Percentiles rank a stretch among this genome's conserved stretches.
phyloP scores from a whole-genome alignment of 805 yeast species.

The Candida adriatica region DNA sequence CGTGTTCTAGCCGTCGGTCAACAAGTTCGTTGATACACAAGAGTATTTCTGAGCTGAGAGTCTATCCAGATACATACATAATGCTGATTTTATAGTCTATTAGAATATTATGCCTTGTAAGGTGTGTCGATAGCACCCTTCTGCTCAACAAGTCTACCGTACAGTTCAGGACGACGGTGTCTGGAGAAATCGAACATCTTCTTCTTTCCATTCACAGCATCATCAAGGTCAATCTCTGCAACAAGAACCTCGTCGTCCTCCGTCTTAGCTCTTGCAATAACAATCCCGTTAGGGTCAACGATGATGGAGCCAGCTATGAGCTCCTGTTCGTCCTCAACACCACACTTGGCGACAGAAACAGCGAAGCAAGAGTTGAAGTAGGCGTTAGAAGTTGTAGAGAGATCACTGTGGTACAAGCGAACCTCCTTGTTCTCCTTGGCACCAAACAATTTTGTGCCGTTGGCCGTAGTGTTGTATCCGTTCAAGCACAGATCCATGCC shows the following conservation, averaged over 20 bases:
- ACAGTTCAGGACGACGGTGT: constrained; percentile 32
- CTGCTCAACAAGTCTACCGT: constrained; percentile 23
- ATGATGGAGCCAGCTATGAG: constrained; percentile 30
- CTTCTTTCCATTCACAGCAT: constrained; percentile 28
- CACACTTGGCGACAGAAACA: constrained; percentile 30
- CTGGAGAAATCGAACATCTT: constrained; percentile 32
- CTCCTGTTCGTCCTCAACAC: constrained; percentile 31
- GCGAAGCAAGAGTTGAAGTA: constrained; percentile 30
- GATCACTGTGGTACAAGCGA: constrained; percentile 28
- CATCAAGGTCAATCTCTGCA: constrained; percentile 31
- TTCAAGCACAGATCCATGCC: constrained; percentile 33
- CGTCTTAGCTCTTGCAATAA: constrained; percentile 28
- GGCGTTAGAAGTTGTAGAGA: constrained; percentile 29
- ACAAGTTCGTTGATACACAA: too few relatives aligned
- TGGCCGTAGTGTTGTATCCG: constrained; percentile 32
- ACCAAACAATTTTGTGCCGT: constrained; percentile 29
- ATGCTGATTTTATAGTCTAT: neutral
- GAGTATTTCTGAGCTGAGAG: neutral
- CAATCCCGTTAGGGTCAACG: constrained; percentile 31
- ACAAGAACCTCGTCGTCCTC: constrained; percentile 28
- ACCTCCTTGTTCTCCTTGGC: constrained; percentile 25
- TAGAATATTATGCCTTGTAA: constrained; percentile 5
- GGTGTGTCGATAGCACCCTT: constrained; percentile 24
- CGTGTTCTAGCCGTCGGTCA: too few relatives aligned
- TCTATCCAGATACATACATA: too few relatives aligned